Conservation (phyloP, 139 green algal genomes). For the Coelastrella sp. region DNA sequence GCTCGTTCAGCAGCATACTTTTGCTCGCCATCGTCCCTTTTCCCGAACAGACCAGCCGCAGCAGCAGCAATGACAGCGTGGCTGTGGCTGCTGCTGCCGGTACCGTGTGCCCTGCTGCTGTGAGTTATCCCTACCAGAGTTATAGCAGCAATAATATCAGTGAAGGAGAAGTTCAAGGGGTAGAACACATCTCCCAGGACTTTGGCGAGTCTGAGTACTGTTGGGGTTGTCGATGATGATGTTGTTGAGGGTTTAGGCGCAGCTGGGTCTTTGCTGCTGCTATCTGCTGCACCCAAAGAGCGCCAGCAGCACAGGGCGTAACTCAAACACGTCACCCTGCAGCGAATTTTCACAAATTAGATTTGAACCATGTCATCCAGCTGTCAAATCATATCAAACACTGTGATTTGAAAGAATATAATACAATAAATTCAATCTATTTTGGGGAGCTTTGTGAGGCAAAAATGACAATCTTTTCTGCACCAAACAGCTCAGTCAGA, state of each 20-base stretch:
- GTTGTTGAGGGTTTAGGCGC: background rate
- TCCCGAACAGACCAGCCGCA: background rate
- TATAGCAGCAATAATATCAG: conserved; percentile 45
- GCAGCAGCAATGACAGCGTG: conserved; percentile 31
- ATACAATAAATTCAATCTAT: no score
- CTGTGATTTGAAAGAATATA: no score
- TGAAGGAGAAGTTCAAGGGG: conserved; percentile 49
- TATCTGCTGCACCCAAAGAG: background rate
- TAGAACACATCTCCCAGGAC: conserved; percentile 39
- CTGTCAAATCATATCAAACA: no score
- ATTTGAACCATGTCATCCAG: background rate
- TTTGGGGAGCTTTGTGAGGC: no score
- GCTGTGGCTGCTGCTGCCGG: conserved; percentile 26
- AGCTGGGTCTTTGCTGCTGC: background rate
- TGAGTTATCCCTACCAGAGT: conserved; percentile 50
- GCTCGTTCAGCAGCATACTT: background rate
- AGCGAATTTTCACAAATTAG: background rate
- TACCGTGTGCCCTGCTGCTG: conserved; percentile 18
- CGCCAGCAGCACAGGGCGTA: conserved; percentile 42
- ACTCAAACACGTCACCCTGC: conserved; percentile 35
- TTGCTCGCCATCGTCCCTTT: background rate
- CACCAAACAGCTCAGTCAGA: no score
- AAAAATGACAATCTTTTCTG: no score
- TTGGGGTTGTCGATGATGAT: background rate
- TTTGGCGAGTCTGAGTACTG: conserved; percentile 24